Conservation (phyloP, 164 flowering plant species). For the Stephania cephalantha region DNA sequence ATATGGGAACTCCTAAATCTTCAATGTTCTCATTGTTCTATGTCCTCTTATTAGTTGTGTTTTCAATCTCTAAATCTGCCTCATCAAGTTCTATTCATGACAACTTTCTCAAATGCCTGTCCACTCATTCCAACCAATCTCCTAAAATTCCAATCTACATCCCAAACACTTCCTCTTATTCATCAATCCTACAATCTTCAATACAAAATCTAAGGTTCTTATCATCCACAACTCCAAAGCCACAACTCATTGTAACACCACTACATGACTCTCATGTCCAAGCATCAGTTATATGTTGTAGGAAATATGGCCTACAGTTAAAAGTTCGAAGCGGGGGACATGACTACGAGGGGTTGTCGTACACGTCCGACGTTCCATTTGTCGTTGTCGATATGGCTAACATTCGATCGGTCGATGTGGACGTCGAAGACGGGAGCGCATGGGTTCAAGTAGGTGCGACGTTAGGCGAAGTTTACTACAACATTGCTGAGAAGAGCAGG, state of each 20-base stretch:
- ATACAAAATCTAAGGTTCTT: conserved; percentile 4
- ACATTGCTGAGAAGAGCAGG: conserved; percentile 6
- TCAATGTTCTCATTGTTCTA: not conserved
- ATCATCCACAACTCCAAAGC: conserved; percentile 5
- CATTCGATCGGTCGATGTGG: conserved; percentile 2
- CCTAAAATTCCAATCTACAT: conserved; percentile 4
- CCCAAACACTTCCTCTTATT: conserved; percentile 3
- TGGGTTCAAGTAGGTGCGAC: conserved; percentile 11
- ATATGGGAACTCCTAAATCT: not conserved
- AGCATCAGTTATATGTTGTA: conserved; percentile 2
- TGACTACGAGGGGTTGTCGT: conserved; percentile 9
- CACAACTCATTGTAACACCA: conserved; percentile 6
- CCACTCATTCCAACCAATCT: not conserved
- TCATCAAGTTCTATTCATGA: not conserved
- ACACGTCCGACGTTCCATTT: conserved; percentile 7
- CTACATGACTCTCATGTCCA: conserved; percentile 7
- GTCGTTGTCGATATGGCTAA: not conserved
- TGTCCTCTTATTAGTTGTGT: not conserved
- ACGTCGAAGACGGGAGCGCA: not conserved
- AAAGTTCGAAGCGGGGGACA: conserved; percentile 11
- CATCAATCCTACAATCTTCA: conserved; percentile 2
- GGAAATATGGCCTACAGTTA: conserved; percentile 4
- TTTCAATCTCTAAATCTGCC: not conserved
- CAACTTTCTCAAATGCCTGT: conserved; percentile 3
- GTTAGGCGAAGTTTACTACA: conserved; percentile 7